These are phyloP conservation scores for Aspergillus candidus DNA, from an alignment of 2,329 filamentous ascomycete genomes.

Conservation along the genomic window DNA sequence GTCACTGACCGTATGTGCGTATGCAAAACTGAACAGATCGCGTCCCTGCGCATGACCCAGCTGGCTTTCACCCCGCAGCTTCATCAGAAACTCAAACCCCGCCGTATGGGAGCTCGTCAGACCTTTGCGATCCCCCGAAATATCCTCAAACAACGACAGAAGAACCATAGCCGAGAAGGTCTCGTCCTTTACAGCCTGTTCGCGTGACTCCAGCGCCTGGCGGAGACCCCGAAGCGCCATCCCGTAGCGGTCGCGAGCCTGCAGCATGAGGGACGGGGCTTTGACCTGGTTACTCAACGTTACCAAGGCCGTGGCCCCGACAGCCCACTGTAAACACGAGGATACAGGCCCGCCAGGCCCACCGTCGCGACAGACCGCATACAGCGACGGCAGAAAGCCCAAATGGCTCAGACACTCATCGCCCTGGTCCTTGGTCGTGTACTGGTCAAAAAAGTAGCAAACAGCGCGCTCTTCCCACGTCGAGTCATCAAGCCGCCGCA, in stretches of 20 bases:
- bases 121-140: constrained; percentile 31
- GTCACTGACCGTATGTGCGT: constrained; percentile 28
- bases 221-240: constrained; percentile 26
- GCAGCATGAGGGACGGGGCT: constrained; percentile 19
- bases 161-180: constrained; percentile 34
- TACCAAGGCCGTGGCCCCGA: constrained; percentile 32
- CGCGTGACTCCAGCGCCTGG: constrained; percentile 23
- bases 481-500: constrained; percentile 20
- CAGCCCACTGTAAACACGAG: constrained; percentile 27
- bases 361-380: constrained; percentile 23
- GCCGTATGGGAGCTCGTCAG: constrained; percentile 32
- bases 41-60: constrained; percentile 26
- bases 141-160: constrained; percentile 35
- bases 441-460: constrained; percentile 39
- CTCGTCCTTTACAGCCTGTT: constrained; percentile 29
- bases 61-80: constrained; percentile 27
- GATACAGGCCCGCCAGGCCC: constrained; percentile 13
- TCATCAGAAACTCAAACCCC: constrained; percentile 32
- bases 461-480: constrained; percentile 33
- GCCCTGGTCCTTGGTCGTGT: constrained; percentile 22
- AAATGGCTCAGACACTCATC: constrained; percentile 28
- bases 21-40: constrained; percentile 34
- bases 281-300: constrained; percentile 27
- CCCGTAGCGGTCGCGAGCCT: constrained; percentile 29
- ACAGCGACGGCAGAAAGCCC: constrained; percentile 32